Conservation (phyloP, 148 eudicot species). For the Heliosperma pusillum region DNA sequence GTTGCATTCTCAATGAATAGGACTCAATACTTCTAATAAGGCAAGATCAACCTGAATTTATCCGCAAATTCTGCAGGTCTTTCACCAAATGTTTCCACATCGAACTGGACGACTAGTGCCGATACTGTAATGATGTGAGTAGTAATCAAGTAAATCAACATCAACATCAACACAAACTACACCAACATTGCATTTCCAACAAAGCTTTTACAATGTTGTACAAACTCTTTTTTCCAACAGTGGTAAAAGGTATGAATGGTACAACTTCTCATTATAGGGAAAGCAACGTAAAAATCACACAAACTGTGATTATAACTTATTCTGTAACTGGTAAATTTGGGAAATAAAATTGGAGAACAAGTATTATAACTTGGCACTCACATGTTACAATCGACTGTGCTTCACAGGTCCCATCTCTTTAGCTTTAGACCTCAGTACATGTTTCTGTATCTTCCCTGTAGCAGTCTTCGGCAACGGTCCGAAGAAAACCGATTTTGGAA, state of each 20-base stretch:
- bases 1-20: not conserved
- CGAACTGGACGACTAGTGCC: too few species aligned
- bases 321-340: not conserved
- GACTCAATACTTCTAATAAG: not conserved
- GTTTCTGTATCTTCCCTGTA: slow-evolving; percentile 93
- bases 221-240: not conserved
- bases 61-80: not conserved
- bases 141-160: too few species aligned
- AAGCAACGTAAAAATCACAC: slow-evolving; percentile 1
- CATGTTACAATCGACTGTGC: slow-evolving; percentile 49
- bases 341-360: not conserved
- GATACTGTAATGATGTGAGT: not conserved
- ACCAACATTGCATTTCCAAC: not conserved
- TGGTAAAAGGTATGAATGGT: not conserved
- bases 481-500: slow-evolving; percentile 76
- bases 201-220: slow-evolving; percentile 12
- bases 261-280: not conserved
- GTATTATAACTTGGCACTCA: slow-evolving; percentile 8
- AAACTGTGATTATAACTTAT: slow-evolving; percentile 3
- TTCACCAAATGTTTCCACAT: too few species aligned
- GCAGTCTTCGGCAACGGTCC: slow-evolving; percentile 91
- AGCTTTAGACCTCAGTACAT: slow-evolving; percentile 70
- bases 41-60: not conserved
- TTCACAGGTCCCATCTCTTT: slow-evolving; percentile 87
- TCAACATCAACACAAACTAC: slow-evolving; percentile 1